Evolutionary conservation across 179 eudicot species (phyloP).

Genomic region (Camellia oleifera): DNA sequence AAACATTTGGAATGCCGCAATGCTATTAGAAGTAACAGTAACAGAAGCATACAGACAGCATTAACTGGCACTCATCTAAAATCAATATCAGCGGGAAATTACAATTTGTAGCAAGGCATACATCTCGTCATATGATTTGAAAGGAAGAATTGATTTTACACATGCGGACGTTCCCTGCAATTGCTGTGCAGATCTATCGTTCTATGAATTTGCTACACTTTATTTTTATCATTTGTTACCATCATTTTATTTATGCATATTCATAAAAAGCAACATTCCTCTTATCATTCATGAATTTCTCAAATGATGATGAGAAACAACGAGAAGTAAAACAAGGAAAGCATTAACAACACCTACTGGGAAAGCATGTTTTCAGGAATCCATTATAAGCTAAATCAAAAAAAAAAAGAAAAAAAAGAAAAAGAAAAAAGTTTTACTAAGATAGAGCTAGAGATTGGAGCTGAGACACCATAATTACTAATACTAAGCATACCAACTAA

Average conservation of each 20-base stretch:
- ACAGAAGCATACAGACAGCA: no score
- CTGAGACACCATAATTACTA: conserved; percentile 10
- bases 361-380: background rate
- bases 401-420: background rate
- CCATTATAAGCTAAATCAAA: background rate
- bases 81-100: no score
- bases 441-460: conserved; percentile 13
- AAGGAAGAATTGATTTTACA: background rate
- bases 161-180: background rate
- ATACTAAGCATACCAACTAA: conserved; percentile 18
- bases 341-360: background rate
- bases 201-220: background rate
- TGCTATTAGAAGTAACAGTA: no score
- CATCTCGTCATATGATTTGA: background rate
- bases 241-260: background rate
- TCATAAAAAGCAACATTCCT: background rate
- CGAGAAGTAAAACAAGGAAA: conserved; percentile 9
- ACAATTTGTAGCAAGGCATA: no score
- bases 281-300: conserved; percentile 6
- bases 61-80: no score
- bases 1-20: no score
- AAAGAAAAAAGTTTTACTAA: background rate
- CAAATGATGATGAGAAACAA: background rate
- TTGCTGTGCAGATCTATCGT: background rate
- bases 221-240: background rate